Evolutionary conservation across 768 basidiomycete genomes (phyloP), one percentile per base, ranked within the genome.

Genomic region (Rickenella mellea): DNA sequence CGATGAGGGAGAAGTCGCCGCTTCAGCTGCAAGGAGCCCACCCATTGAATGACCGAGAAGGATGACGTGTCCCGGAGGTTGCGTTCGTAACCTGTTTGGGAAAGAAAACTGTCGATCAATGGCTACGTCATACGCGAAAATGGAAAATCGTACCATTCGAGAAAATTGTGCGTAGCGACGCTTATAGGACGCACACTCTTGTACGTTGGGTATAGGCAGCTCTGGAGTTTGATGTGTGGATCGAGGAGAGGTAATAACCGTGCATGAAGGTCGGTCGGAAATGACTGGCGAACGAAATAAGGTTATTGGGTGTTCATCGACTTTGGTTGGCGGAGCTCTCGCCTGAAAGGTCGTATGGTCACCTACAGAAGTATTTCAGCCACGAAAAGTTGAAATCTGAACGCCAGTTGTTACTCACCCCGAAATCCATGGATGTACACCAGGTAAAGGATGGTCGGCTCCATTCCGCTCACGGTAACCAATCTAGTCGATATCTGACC

Each of bases 31-130:
- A 1, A 78, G 62, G 5, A 78, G 62, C 2, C 76, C 76, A 15
- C 76, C 76, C 76, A 78, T 77, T 4, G 76, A 78, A 52, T 78
- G 76, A 1, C 67, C 74, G 2, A 74, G 26, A 1, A 78, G 59
- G 37, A 78, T 74, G 9, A 77, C 71, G 25, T 70, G 73, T 1
- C 75, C 76, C 4, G 67, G 63, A 15, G 73, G 72, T 51, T 75
- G 74, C 5, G 70, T 75, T 14, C 61, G 54, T 6, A 78, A 64
- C 76, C 75, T 77, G 48, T 11, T 40, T 46, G 47, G 12, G 19
- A 31, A 6, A 37, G 42, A 27, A 41, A 42, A n/a, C n/a, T n/a
- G n/a, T n/a, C n/a, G n/a, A n/a, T n/a, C n/a, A n/a, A 31, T 33
- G 37, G 39, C 24, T 26, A 45, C n/a, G 26, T 25, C 15, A 21